phyloP scores from a whole-genome alignment of 331 rosid genomes.

The Malus hybrid region DNA sequence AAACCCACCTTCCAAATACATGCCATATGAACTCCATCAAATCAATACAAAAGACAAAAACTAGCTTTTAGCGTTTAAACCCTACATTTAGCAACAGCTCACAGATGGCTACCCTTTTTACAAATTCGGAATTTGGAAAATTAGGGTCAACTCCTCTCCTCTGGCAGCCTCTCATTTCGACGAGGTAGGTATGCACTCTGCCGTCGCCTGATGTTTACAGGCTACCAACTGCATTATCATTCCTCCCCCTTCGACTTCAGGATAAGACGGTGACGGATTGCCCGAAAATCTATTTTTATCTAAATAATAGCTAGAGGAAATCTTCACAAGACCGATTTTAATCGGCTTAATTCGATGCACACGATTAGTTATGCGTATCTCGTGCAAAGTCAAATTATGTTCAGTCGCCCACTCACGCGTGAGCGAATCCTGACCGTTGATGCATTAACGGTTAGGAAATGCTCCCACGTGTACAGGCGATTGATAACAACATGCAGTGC shows the following conservation, averaged over 20 bases:
- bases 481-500: background rate
- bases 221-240: conserved; percentile 14
- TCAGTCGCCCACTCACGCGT: too few relatives aligned
- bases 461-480: background rate
- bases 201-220: background rate
- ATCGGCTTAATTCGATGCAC: background rate
- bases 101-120: background rate
- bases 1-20: background rate
- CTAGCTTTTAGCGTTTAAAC: conserved; percentile 22
- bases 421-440: background rate
- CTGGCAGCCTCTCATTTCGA: conserved; percentile 9
- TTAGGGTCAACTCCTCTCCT: conserved; percentile 1
- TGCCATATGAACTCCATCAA: background rate
- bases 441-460: background rate
- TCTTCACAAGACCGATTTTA: background rate
- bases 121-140: background rate
- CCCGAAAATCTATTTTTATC: background rate
- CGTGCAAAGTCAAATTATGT: background rate
- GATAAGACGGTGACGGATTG: conserved; percentile 6
- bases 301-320: background rate
- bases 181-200: conserved; percentile 2
- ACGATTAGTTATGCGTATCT: background rate
- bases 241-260: background rate
- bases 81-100: conserved; percentile 14
- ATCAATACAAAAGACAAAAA: conserved; percentile 6